Evolutionary conservation across 306 rosid genomes (phyloP), one percentile per base, ranked within the genome.

Genomic region (Sphenostylis stenocarpa): DNA sequence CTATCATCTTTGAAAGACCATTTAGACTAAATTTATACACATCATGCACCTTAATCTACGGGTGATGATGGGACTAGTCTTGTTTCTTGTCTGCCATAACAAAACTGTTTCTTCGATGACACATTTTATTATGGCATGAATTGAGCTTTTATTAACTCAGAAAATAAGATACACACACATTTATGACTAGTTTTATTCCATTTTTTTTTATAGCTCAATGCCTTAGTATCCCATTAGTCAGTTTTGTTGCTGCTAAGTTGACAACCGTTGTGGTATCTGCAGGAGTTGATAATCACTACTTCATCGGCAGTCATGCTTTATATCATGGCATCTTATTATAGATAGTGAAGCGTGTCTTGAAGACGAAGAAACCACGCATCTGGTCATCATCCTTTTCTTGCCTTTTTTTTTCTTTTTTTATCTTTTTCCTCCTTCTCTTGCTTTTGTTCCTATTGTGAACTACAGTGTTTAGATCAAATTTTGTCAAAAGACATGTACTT

Each of bases 221-320:
- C 17, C 29, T 20, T 77, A 52, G 55, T 45, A 31, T 81, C 47
- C 73, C 31, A 12, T 65, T 52, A 23, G 10, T 56, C 3, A 14
- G 7, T 52, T 23, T 29, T n/a, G 19, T 41, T 53, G 56, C 65
- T 75, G 51, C 3, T 71, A 38, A 73, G 78, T 49, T 86, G 69
- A 77, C 74, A 15, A 69, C 66, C 51, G 43, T 34, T 21, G 14
- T 72, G 72, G 67, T 61, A 20, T 81, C 75, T 85, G 82, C 94
- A 95, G 99, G 99, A 95, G 78, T 78, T 90, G 84, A 36, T 95
- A 67, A 84, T 95, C 86, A 95, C 99, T 12, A 58, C 90, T 55
- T 56, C 91, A 49, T 79, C 97, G 6, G 91, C 97, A 53, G 20
- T 85, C 61, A 85, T 90, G 89, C 93, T 92, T 47, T 85, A 77